A percentile compares a stretch with the other conserved stretches of the same genome.
These are phyloP conservation scores for Aureobasidium sp. DNA, from an alignment of 2,329 filamentous ascomycete species.

Conservation along the genomic window DNA sequence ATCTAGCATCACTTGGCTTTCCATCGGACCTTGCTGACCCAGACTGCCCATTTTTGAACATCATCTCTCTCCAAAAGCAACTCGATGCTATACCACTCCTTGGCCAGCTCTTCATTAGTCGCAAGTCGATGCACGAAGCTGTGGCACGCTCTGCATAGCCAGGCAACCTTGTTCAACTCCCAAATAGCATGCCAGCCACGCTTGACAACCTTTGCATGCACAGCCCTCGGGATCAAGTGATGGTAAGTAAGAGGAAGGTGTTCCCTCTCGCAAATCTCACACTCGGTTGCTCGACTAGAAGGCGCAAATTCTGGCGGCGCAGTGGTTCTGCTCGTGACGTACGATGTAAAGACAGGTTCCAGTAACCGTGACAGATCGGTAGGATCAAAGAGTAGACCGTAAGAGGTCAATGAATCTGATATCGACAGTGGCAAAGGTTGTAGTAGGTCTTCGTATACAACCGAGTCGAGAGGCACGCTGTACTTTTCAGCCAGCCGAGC, in stretches of 20 bases:
- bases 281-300: conserved; percentile 41
- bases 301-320: conserved; percentile 56
- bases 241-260: conserved; percentile 77
- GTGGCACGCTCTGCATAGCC: conserved; percentile 80
- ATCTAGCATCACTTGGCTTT: conserved; percentile 35
- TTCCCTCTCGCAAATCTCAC: conserved; percentile 68
- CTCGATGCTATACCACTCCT: conserved; percentile 65
- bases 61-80: conserved; percentile 61
- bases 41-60: conserved; percentile 61
- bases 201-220: conserved; percentile 68
- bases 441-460: conserved; percentile 38
- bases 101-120: conserved; percentile 68
- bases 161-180: conserved; percentile 70
- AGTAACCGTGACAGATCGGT: conserved; percentile 49
- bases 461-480: conserved; percentile 41
- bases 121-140: conserved; percentile 70
- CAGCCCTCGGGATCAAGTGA: conserved; percentile 71
- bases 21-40: conserved; percentile 69
- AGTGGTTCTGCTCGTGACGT: conserved; percentile 49
- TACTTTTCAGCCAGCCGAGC: conserved; percentile 47
- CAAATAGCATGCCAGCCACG: conserved; percentile 71
- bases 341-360: conserved; percentile 53
- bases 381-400: conserved; percentile 50
- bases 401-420: conserved; percentile 59
- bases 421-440: conserved; percentile 51